Evolutionary conservation across 2,329 filamentous ascomycete species (phyloP).

Genomic region (Arthroderma sp.): DNA sequence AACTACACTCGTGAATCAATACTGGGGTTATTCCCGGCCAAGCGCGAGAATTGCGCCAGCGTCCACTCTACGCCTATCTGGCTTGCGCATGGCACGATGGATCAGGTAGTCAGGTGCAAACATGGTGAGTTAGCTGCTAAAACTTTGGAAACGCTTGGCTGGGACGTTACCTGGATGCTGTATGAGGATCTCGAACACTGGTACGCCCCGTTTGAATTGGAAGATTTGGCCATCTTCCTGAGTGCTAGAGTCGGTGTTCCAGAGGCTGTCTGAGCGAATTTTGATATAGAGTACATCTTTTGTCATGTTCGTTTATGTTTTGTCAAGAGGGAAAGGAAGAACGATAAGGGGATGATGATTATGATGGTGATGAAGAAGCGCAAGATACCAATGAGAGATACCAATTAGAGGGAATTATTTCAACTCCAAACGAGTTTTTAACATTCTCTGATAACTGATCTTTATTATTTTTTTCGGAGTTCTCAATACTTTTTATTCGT

Average conservation of each 20-base stretch:
- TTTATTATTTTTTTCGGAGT: neutral
- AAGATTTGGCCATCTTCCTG: slow-evolving; percentile 11
- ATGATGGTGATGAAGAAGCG: neutral
- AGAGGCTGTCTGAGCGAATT: neutral
- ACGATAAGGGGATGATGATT: neutral
- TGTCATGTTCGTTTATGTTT: neutral
- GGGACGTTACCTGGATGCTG: slow-evolving; percentile 11
- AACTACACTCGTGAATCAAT: slow-evolving; percentile 7
- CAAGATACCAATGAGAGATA: neutral
- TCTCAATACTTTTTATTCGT: neutral
- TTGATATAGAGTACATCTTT: neutral
- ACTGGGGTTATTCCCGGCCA: slow-evolving; percentile 6
- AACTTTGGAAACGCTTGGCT: slow-evolving; percentile 9
- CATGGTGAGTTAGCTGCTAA: slow-evolving; percentile 8
- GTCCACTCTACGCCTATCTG: slow-evolving; percentile 8
- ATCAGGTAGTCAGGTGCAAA: slow-evolving; percentile 4
- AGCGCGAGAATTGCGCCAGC: neutral
- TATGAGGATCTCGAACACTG: slow-evolving; percentile 13
- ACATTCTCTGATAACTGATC: no score
- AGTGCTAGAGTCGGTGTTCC: slow-evolving; percentile 7
- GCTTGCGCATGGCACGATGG: slow-evolving; percentile 8
- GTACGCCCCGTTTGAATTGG: slow-evolving; percentile 9
- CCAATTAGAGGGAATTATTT: neutral
- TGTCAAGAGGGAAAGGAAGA: neutral
- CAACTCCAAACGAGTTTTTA: neutral